phyloP scores from a whole-genome alignment of 257 asterid species.

The Nicotiana knightiana region DNA sequence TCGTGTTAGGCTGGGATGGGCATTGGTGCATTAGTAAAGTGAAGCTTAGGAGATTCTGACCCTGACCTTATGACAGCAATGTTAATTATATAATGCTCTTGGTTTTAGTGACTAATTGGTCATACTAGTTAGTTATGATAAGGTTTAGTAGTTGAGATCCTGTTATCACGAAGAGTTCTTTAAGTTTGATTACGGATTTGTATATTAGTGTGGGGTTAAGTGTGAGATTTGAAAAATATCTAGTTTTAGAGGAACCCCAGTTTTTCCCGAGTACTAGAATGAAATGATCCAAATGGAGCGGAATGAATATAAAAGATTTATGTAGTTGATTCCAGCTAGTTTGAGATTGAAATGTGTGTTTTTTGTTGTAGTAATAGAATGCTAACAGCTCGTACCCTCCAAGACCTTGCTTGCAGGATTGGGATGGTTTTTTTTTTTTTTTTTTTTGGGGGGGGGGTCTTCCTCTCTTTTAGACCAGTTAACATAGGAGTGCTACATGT shows the following conservation, averaged over 20 bases:
- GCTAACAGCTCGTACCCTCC: not conserved
- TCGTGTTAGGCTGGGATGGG: not conserved
- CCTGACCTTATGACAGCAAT: not conserved
- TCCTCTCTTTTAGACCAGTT: not conserved
- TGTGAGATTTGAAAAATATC: not conserved
- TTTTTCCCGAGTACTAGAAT: not conserved
- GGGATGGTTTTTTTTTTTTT: not conserved
- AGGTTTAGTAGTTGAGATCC: slow-evolving; percentile 2
- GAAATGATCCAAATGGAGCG: not conserved
- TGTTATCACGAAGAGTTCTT: not conserved
- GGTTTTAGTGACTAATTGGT: not conserved
- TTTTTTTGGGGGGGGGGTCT: too few species aligned
- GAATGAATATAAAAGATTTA: not conserved
- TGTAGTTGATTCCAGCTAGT: not conserved
- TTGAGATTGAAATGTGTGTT: not conserved
- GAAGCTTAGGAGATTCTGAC: not conserved
- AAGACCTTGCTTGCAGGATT: not conserved
- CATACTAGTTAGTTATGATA: not conserved
- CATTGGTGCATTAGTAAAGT: not conserved
- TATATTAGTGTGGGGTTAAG: not conserved
- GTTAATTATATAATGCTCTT: not conserved
- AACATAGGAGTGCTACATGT: not conserved
- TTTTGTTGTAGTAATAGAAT: not conserved
- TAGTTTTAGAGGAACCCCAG: not conserved
- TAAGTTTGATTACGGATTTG: not conserved